Evolutionary conservation across 306 rosid genomes (phyloP), one percentile per base, ranked within the genome.

Genomic region (Rosa multiflora): DNA sequence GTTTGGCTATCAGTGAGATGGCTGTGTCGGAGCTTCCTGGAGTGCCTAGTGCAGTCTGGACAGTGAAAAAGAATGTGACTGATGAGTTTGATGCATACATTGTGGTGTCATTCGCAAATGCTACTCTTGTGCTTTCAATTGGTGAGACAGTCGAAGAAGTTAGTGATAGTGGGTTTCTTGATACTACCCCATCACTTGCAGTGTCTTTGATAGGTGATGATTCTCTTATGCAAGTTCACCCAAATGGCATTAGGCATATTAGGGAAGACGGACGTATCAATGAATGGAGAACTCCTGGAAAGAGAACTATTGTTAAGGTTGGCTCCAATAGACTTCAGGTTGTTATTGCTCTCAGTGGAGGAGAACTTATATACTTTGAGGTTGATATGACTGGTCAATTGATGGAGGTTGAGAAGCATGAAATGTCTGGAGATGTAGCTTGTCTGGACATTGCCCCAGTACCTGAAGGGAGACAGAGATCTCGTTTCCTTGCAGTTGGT

Each of bases 71-170:
- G 92, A 95, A 89, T 83, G 90, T 88, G 48, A 87, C 80, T 67
- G 99, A 95, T 49, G 99, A 93, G 85, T 95, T 95, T 86, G 99
- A 95, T 73, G 98, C 98, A 2, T 95, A 95, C 83, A 95, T 95
- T 52, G 98, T 95, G 52, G 99, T 95, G 88, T 93, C 98, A 26
- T 95, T 95, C 86, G 91, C 97, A 42, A 95, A 93, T 70, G 99
- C 98, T 4, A 95, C 99, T 0, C 99, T 93, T 72, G 98, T 95
- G 79, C 99, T 95, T 84, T 95, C 98, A 75, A 95, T 95, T 85
- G 99, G 99, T 76, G 99, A 95, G 92, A 95, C 98, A 42, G 97
- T 95, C n/a, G 99, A 95, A 83, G 99, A 95, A 91, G 98, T 95
- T 78, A 91, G 91, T 83, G 97, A 95, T 76, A 91, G 97, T 86